Percentiles rank a stretch among this genome's conserved stretches.
Conservation (phyloP, 352 stramenopile genomes). For the Phytophthora boehmeriae region DNA sequence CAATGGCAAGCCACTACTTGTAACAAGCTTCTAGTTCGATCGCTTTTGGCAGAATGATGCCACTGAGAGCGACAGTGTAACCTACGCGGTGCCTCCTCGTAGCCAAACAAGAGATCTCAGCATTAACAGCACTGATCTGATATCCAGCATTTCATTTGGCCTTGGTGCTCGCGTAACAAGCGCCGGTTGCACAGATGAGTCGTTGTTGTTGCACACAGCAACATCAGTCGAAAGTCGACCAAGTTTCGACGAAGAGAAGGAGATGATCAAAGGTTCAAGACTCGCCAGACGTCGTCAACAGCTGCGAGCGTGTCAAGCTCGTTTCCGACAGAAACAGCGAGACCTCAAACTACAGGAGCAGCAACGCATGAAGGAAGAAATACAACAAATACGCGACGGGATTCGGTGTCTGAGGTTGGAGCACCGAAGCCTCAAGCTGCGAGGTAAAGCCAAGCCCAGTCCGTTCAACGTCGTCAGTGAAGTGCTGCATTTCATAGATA, state of each 20-base stretch:
- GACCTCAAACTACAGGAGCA: constrained; percentile 11
- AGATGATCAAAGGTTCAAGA: not conserved
- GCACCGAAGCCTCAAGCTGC: not conserved
- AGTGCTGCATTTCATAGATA: constrained; percentile 11
- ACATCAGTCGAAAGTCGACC: not conserved
- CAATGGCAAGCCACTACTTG: not conserved
- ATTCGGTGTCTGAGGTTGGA: constrained; percentile 2
- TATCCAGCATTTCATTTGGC: too few species aligned
- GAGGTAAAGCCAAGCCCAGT: constrained; percentile 5
- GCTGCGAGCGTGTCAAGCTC: constrained; percentile 14
- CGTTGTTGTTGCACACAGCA: not conserved
- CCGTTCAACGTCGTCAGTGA: constrained; percentile 12
- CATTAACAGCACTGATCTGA: too few species aligned
- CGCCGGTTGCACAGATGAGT: not conserved
- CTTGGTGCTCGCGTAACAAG: too few species aligned
- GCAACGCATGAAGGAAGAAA: constrained; percentile 3
- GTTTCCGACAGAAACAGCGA: constrained; percentile 10
- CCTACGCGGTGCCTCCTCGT: not conserved
- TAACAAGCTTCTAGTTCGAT: not conserved
- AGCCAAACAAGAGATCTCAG: too few species aligned
- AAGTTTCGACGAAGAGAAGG: not conserved
- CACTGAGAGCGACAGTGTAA: not conserved
- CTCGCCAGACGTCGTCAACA: constrained; percentile 7
- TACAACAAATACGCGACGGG: constrained; percentile 3
- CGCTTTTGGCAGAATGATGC: not conserved